Percentiles rank a stretch among this genome's conserved stretches.
Evolutionary conservation across 192 early-diverging fungal species (phyloP).

Genomic region (Backusella liffmaniae): DNA sequence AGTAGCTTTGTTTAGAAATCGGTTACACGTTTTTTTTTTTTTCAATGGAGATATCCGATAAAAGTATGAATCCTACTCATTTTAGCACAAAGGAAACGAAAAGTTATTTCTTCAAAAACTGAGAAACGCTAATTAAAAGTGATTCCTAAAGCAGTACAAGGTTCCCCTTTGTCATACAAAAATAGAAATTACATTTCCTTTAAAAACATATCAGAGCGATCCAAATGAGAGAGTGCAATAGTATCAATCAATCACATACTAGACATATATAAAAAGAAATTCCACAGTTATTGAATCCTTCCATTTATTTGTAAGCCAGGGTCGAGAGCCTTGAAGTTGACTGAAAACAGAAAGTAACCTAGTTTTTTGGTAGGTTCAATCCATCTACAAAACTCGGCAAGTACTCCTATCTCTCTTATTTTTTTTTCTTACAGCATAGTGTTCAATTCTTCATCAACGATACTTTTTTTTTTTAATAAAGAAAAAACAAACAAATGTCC

Average conservation of each 20-base stretch:
- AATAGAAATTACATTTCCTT: background rate
- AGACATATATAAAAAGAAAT: background rate
- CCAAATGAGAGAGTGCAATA: background rate
- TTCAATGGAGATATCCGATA: no score
- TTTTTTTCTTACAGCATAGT: no score
- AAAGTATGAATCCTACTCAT: background rate
- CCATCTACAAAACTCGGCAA: background rate
- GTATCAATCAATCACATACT: background rate
- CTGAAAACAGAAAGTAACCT: no score
- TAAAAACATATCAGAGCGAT: background rate
- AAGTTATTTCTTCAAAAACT: background rate
- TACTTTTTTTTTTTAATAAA: background rate
- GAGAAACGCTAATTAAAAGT: background rate
- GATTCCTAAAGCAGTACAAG: background rate
- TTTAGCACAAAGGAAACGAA: background rate
- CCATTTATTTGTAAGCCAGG: background rate
- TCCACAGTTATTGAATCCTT: background rate
- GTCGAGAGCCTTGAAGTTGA: background rate
- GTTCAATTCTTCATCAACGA: no score
- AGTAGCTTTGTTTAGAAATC: no score
- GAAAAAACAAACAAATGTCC: background rate
- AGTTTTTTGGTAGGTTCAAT: background rate
- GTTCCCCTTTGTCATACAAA: background rate
- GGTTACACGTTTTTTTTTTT: no score
- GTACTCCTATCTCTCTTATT: no score